Evolutionary conservation across 2,329 filamentous ascomycete genomes (phyloP), one percentile per base, ranked within the genome.

Genomic region (Sodiomyces alkalinus): DNA sequence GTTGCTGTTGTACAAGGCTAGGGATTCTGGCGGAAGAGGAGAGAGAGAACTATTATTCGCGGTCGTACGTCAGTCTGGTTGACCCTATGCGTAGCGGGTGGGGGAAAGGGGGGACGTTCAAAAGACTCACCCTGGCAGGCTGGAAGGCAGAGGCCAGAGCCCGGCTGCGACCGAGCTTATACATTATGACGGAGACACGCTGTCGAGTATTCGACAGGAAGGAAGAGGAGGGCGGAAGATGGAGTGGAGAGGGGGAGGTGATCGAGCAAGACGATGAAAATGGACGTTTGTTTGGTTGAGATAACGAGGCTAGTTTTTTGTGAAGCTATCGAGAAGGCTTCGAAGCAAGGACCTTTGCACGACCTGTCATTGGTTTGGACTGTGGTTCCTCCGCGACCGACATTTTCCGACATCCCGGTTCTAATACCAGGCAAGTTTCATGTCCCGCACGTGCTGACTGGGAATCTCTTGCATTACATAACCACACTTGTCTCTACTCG

Each of bases 111-210:
- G 14, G 21, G 5, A 10, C 13, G 9, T 39, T 40, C 27, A 28
- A n/a, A n/a, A n/a, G n/a, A 57, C 67, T 54, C 60, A 86, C 83
- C 66, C 74, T 78, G 56, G 73, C 71, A 53, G 78, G 73, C 58
- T 74, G 76, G 55, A 92, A 58, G 57, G 79, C 80, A 60, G 80
- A 74, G 55, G 79, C 74, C 62, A 87, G 63, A 55, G 79, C 77
- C 58, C 79, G 72, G 62, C 72, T 79, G 62, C 83, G 77, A 54
- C 78, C 78, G 55, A 92, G 62, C 60, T 78, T 90, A 67, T 85
- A 92, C 85, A 93, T 94, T 48, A 47, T 69, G 54, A 39, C 34
- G 27, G 38, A 22, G 33, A 25, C 14, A 26, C 34, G 33, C 35
- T 27, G 30, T 27, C 35, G 35, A 34, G 20, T 34, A 29, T 38